Base-by-base conservation (phyloP, 1,284 basidiomycete genomes). In the Sanghuangporus baumii region DNA sequence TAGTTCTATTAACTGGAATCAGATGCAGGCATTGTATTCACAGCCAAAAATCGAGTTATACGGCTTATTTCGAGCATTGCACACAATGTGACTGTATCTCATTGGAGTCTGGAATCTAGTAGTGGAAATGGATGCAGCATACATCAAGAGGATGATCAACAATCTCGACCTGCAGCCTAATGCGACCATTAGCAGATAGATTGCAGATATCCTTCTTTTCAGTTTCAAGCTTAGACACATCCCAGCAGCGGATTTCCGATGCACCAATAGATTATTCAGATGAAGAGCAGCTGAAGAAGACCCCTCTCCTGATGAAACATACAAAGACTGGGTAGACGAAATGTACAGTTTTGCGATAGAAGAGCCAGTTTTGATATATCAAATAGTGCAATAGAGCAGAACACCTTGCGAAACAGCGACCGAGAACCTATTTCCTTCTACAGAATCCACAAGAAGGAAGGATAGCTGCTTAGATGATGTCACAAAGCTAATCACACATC, bases 101-200 rank as follows among this genome's bases (percentile, higher is more conserved):
- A n/a, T n/a, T n/a, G n/a, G n/a, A n/a, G n/a, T n/a, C n/a, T n/a
- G n/a, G n/a, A n/a, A n/a, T n/a, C n/a, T n/a, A n/a, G n/a, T n/a
- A n/a, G n/a, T n/a, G n/a, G n/a, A n/a, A n/a, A n/a, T n/a, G n/a
- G n/a, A n/a, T n/a, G 68, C 69, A 0, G 63, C 63, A 12, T 68
- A 67, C 43, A 60, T 71, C n/a, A 62, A 65, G n/a, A 65, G 66
- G 0, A 71, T 69, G 70, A 16, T 69, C 1, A 62, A 66, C 31
- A 55, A 67, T 12, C 67, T 64, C 0, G 69, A 71, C 40, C 37
- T 70, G 0, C 55, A 66, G 3, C 66, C 67, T 0, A 71, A 64
- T 23, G 60, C 67, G 0, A 52, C 68, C 0, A 65, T 71, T 0
- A 69, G 69, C 14, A 47, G 68, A 6, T 71, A 70, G 70, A 65